Evolutionary conservation across 2,329 filamentous ascomycete genomes (phyloP), one percentile per base, ranked within the genome.

Genomic region (Sporothrix phasma): DNA sequence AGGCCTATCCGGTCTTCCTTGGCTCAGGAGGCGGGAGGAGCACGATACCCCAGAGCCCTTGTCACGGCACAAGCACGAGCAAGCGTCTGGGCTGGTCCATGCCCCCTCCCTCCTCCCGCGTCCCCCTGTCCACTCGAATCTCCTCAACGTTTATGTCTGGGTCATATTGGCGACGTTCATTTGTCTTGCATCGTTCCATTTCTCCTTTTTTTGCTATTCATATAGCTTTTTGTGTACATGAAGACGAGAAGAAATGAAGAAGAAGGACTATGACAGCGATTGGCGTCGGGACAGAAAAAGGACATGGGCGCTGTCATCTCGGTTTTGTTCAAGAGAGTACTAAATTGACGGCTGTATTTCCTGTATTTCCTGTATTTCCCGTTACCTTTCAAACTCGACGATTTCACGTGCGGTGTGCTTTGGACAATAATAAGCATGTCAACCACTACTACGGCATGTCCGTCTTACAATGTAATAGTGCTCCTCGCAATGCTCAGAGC

Each of bases 241-340:
- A 39, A 39, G 22, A 37, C 49, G 45, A 49, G 10, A 15, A 60
- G n/a, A 58, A 41, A 61, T 29, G n/a, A 47, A 22, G 19, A 19
- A 45, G 5, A 22, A 7, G 15, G 19, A 46, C 19, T 13, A 24
- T 46, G n/a, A 34, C 58, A 61, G 26, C 41, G 34, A 13, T 29
- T n/a, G 41, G 26, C 58, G 43, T 61, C 26, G 41, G 41, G 29
- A 39, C 56, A 19, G 43, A 49, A 56, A 63, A 46, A 63, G 43
- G 60, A 51, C 31, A 61, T 49, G 49, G 41, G 41, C 39, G 31
- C 31, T 56, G 45, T 63, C 51, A 58, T 64, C 41, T 29, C n/a
- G 56, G 62, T 39, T 64, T 64, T 64, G 62, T 59, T 64, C 62
- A 64, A 64, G 53, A 64, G 62, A 53, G 59, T 64, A 64, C 62